Evolutionary conservation across 306 rosid species (phyloP).

Genomic region (Elaeagnus macrophylla): DNA sequence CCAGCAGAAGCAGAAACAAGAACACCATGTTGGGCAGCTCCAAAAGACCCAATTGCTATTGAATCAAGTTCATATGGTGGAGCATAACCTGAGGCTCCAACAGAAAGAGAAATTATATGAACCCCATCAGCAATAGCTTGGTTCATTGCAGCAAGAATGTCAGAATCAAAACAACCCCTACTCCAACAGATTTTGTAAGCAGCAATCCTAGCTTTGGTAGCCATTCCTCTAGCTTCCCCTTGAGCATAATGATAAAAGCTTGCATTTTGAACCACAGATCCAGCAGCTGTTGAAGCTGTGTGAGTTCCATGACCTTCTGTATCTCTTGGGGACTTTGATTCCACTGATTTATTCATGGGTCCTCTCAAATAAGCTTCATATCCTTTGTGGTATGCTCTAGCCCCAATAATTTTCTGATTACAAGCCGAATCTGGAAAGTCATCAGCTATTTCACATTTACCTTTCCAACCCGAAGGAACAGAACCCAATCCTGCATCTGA

Average conservation of each 20-base stretch:
- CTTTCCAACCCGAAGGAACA: conserved; percentile 54
- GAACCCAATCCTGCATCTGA: conserved; percentile 35
- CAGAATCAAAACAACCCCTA: conserved; percentile 66
- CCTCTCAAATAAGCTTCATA: conserved; percentile 36
- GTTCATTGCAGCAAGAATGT: conserved; percentile 92
- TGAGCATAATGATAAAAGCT: conserved; percentile 55
- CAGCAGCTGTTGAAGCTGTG: conserved; percentile 76
- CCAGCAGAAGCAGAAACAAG: conserved; percentile 83
- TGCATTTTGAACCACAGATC: conserved; percentile 44
- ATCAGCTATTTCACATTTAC: conserved; percentile 25
- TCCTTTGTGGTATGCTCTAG: conserved; percentile 49
- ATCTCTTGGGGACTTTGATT: conserved; percentile 59
- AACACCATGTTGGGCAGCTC: conserved; percentile 53
- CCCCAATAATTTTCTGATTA: conserved; percentile 64
- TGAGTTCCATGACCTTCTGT: conserved; percentile 82
- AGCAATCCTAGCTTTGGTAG: conserved; percentile 68
- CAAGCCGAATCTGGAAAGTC: conserved; percentile 52
- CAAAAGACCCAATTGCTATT: conserved; percentile 70
- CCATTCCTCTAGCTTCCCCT: conserved; percentile 88
- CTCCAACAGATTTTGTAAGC: conserved; percentile 84
- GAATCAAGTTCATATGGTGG: conserved; percentile 55
- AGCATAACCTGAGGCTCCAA: conserved; percentile 53
- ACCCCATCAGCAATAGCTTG: conserved; percentile 76
- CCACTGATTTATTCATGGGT: conserved; percentile 41
- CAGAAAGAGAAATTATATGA: conserved; percentile 70